Evolutionary conservation across 1,284 basidiomycete species (phyloP).

Genomic region (Omphalotus olearius): DNA sequence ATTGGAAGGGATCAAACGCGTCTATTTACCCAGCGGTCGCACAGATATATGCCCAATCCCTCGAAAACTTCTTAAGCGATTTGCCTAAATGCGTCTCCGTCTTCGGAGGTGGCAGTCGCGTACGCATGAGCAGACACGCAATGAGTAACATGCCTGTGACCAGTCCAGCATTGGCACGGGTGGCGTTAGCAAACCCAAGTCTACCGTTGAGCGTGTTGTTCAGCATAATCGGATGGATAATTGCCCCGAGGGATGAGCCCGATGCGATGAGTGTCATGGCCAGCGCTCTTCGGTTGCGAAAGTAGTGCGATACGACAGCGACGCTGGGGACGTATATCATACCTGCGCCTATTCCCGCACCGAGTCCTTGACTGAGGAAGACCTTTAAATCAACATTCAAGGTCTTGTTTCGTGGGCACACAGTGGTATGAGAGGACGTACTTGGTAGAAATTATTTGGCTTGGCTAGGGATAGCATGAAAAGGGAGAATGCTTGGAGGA

Average conservation of each 20-base stretch:
- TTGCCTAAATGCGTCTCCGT: slow-evolving; percentile 9
- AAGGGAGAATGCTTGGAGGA: slow-evolving; percentile 19
- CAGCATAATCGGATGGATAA: slow-evolving; percentile 13
- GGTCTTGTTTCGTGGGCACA: too few species aligned
- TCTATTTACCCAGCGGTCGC: too few species aligned
- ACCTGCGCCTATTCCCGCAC: slow-evolving; percentile 13
- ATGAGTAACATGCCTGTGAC: slow-evolving; percentile 23
- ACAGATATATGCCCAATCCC: slow-evolving; percentile 15
- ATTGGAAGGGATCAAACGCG: too few species aligned
- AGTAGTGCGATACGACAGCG: slow-evolving; percentile 30
- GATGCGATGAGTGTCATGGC: slow-evolving; percentile 32
- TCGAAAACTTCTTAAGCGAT: slow-evolving; percentile 12
- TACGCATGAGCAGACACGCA: slow-evolving; percentile 24
- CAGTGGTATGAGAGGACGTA: slow-evolving; percentile 1
- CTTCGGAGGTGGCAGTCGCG: slow-evolving; percentile 16
- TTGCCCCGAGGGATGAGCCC: slow-evolving; percentile 11
- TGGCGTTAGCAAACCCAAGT: slow-evolving; percentile 29
- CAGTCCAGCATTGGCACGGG: slow-evolving; percentile 23
- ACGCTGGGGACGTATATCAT: slow-evolving; percentile 21
- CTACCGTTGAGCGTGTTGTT: slow-evolving; percentile 23
- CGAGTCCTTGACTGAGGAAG: slow-evolving; percentile 14
- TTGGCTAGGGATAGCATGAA: slow-evolving; percentile 26
- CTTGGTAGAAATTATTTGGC: slow-evolving; percentile 24
- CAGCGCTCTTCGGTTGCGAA: slow-evolving; percentile 25
- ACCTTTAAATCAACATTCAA: slow-evolving; percentile 6